These are phyloP conservation scores for Penicillium verrucosum DNA, from an alignment of 2,329 filamentous ascomycete genomes.

Conservation along the genomic window DNA sequence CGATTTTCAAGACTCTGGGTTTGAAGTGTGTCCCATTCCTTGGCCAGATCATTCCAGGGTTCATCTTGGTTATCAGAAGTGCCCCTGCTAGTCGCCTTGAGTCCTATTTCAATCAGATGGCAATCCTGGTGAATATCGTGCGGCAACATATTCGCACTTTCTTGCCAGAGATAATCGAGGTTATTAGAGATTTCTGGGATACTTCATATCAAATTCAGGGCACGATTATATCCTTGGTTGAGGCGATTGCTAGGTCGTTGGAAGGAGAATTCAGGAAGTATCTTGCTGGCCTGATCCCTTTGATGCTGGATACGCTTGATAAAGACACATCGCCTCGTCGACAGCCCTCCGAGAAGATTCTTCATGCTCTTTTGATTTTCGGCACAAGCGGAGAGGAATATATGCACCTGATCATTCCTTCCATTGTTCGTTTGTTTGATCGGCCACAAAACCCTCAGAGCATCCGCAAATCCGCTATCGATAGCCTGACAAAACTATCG, in stretches of 20 bases:
- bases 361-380: constrained; percentile 94
- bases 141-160: constrained; percentile 93
- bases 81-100: constrained; percentile 77
- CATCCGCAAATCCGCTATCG: constrained; percentile 83
- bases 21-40: constrained; percentile 95
- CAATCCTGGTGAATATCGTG: constrained; percentile 89
- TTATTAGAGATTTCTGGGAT: constrained; percentile 89
- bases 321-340: constrained; percentile 73
- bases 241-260: constrained; percentile 87
- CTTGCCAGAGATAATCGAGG: constrained; percentile 77
- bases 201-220: constrained; percentile 75
- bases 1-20: constrained; percentile 93
- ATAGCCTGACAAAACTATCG: constrained; percentile 90
- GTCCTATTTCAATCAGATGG: constrained; percentile 96
- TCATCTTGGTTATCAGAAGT: constrained; percentile 81
- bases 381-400: constrained; percentile 95
- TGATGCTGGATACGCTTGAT: constrained; percentile 93
- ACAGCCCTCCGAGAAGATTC: constrained; percentile 80
- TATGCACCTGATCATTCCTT: constrained; percentile 97
- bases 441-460: constrained; percentile 75
- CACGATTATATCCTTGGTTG: constrained; percentile 87
- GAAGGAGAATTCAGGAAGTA: constrained; percentile 99
- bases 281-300: constrained; percentile 77
- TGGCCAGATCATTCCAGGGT: constrained; percentile 89
- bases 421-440: constrained; percentile 92